phyloP scores from a whole-genome alignment of 2,329 filamentous ascomycete genomes.

The Emergomyces pasteurianus region DNA sequence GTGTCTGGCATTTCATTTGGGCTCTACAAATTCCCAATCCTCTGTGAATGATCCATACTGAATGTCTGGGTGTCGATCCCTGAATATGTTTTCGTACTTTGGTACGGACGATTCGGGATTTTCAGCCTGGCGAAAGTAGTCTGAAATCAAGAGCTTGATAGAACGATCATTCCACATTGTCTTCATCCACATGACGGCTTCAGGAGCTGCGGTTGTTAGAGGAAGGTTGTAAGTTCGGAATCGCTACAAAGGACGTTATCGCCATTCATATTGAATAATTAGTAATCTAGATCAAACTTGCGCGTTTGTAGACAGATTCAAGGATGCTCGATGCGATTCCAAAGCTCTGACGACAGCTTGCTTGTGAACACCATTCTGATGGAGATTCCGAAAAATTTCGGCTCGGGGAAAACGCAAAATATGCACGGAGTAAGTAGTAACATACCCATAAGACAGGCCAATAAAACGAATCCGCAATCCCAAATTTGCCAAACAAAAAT shows the following conservation, averaged over 20 bases:
- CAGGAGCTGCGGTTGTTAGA: conserved; percentile 15
- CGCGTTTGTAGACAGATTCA: too few species aligned
- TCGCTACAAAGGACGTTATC: conserved; percentile 13
- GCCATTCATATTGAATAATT: neutral
- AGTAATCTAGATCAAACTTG: neutral
- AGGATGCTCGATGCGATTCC: neutral
- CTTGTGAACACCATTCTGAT: neutral
- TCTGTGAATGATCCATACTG: conserved; percentile 17
- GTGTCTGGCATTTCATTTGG: neutral
- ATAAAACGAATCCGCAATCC: conserved; percentile 28
- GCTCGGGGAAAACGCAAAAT: too few species aligned
- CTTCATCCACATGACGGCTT: conserved; percentile 22
- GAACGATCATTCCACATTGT: conserved; percentile 23
- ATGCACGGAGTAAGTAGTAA: neutral
- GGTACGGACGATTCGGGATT: conserved; percentile 17
- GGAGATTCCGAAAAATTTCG: neutral
- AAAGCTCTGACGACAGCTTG: neutral
- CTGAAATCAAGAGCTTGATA: conserved; percentile 14
- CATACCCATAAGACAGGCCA: conserved; percentile 29
- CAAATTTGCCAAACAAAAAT: conserved; percentile 26
- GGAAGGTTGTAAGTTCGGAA: conserved; percentile 23
- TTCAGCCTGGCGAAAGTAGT: conserved; percentile 20
- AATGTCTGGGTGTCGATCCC: conserved; percentile 13
- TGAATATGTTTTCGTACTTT: conserved; percentile 23
- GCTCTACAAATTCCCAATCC: conserved; percentile 19